A percentile compares a stretch with the other conserved stretches of the same genome.
Evolutionary conservation across 2,329 filamentous ascomycete species (phyloP).

Genomic region (Ascochyta lentis): DNA sequence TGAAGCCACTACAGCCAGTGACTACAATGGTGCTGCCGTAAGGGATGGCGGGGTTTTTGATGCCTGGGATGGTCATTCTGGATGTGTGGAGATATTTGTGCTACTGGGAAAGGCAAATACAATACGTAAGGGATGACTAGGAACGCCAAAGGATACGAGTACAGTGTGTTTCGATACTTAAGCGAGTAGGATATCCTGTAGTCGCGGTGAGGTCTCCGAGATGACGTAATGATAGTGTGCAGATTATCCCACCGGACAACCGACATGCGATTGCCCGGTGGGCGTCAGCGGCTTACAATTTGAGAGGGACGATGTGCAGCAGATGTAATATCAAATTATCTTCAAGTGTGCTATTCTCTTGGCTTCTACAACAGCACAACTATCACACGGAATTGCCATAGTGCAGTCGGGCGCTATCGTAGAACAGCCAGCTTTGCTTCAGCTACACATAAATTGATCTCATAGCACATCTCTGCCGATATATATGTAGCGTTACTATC

Average conservation of each 20-base stretch:
- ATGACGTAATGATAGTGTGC: conserved; percentile 10
- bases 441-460: too few relatives aligned
- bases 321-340: too few relatives aligned
- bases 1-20: conserved; percentile 46
- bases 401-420: too few relatives aligned
- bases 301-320: too few relatives aligned
- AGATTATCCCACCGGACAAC: conserved; percentile 3
- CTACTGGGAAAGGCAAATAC: background rate
- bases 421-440: too few relatives aligned
- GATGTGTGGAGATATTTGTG: background rate
- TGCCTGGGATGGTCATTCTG: conserved; percentile 10
- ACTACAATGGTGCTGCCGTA: conserved; percentile 42
- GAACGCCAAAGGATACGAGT: background rate
- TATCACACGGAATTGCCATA: too few relatives aligned
- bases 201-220: conserved; percentile 8
- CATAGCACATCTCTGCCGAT: too few relatives aligned
- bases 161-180: background rate
- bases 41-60: conserved; percentile 26
- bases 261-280: background rate
- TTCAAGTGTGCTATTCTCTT: too few relatives aligned
- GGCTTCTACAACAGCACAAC: too few relatives aligned
- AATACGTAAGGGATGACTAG: background rate
- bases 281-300: background rate
- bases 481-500: too few relatives aligned
- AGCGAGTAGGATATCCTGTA: background rate